Evolutionary conservation across 179 eudicot species (phyloP), one percentile per base, ranked within the genome.

Genomic region (Beta macrorhiza): DNA sequence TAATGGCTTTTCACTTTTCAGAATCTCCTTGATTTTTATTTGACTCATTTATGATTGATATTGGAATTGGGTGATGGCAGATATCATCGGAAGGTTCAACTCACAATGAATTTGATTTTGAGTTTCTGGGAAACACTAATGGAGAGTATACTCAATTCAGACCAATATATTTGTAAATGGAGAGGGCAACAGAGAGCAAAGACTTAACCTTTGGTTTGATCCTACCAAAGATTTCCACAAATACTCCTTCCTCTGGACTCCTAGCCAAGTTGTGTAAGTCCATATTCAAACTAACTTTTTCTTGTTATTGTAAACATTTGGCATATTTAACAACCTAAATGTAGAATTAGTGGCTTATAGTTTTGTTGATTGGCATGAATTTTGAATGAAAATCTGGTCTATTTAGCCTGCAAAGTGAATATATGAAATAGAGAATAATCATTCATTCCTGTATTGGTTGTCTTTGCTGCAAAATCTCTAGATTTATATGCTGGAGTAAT

Each of bases 51-150:
- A 29, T 29, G 32, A 29, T 47, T 47, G 51, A 47, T 47, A 47
- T 47, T 47, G 32, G 32, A 29, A 47, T 47, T 47, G 5, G 51
- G 51, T 37, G n/a, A 59, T 7, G 59, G 84, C 87, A 93, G 98
- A 93, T 93, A 97, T 91, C 98, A 82, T 93, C 98, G 0, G 94
- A 91, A 0, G 98, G 98, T 56, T 76, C 93, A 47, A 87, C 57
- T 17, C 98, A 93, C 81, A 90, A 93, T 77, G 98, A 93, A 76
- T 92, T 93, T 78, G 98, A 93, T 86, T 93, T 91, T 42, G 98
- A 93, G 88, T 93, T 93, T 75, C 71, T 93, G 62, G 98, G 98
- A 2, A 93, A 93, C 85, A 89, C 91, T 0, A 91, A 87, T 0
- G 98, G 98, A 0, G 93, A 93, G 97, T 97, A 19, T 93, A 93